Base-by-base conservation (phyloP, 2,329 filamentous ascomycete species). In the Grosmannia huntii region DNA sequence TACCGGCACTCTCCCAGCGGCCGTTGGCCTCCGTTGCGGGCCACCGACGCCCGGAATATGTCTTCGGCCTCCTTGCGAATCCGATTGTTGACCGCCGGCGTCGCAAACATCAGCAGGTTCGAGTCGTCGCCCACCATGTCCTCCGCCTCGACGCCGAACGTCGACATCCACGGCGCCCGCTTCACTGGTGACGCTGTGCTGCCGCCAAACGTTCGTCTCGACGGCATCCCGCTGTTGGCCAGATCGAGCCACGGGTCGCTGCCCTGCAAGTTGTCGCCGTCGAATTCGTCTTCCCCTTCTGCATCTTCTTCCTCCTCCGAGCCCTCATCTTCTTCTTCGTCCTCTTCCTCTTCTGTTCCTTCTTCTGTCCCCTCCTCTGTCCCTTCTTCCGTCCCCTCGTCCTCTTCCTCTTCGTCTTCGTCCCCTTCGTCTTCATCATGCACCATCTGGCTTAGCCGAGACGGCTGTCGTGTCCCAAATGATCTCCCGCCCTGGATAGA, bases 31-130 rank as follows among this genome's bases (percentile, higher is more conserved):
- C 25, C 41, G 25, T 41, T 72, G 50, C 73, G 76, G 59, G 75
- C 72, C 19, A 76, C 68, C 4, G 80, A 81, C 51, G 77, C 76
- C 46, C 78, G 76, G 64, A 76, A 79, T 58, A 82, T 76, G 57
- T 75, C 75, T 60, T 82, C 77, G 14, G 81, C 80, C 67, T 84
- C 80, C 59, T 70, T 75, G 56, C 73, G 73, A 60, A 82, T 73
- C 54, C 77, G 75, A 60, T 75, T 72, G 54, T 63, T 58, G 5
- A 78, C 80, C 3, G 79, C 77, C 0, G 81, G 78, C 10, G 79
- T 81, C 50, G 75, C 72, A 53, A 82, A 70, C 72, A 81, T 75
- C 70, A 83, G 73, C 49, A 82, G 65, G 60, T 83, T 79, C 21
- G 53, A 72, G 5, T 71, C 71, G 25, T 73, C 72, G 14, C 73